phyloP scores from a whole-genome alignment of 495 filamentous ascomycete species.

The Aspergillus sclerotiicarbonarius region DNA sequence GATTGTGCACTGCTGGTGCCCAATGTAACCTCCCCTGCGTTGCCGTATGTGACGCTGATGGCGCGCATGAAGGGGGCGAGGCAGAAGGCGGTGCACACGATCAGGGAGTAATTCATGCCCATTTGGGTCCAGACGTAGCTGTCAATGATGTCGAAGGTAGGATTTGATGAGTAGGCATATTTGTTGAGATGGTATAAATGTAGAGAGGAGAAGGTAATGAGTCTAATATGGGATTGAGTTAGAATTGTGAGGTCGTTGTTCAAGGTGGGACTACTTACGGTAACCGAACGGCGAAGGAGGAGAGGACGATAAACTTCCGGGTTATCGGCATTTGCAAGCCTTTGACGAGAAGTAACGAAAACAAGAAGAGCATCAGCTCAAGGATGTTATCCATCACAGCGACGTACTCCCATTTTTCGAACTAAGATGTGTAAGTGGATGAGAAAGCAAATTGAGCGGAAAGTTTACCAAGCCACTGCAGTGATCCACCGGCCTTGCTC shows the following conservation, averaged over 20 bases:
- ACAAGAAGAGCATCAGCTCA: conserved; percentile 26
- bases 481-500: conserved; percentile 23
- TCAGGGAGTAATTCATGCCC: conserved; percentile 32
- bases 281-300: conserved; percentile 33
- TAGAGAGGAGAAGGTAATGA: conserved; percentile 22
- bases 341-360: conserved; percentile 28
- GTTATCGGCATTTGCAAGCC: conserved; percentile 23
- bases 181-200: conserved; percentile 19
- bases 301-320: conserved; percentile 30
- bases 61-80: conserved; percentile 10
- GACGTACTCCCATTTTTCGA: conserved; percentile 32
- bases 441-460: not conserved
- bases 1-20: not conserved
- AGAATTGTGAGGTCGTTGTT: conserved; percentile 1
- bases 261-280: conserved; percentile 21
- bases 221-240: conserved; percentile 9
- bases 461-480: conserved; percentile 27
- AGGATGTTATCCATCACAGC: conserved; percentile 30
- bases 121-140: conserved; percentile 34
- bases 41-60: conserved; percentile 6
- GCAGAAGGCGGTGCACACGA: conserved; percentile 11
- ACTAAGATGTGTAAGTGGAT: conserved; percentile 12
- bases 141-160: conserved; percentile 28
- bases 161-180: conserved; percentile 22
- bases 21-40: conserved; percentile 8